Percentiles rank a stretch among this genome's conserved stretches.
These are phyloP conservation scores for Malassezia nana DNA, from an alignment of 1,284 basidiomycete genomes.

Conservation along the genomic window DNA sequence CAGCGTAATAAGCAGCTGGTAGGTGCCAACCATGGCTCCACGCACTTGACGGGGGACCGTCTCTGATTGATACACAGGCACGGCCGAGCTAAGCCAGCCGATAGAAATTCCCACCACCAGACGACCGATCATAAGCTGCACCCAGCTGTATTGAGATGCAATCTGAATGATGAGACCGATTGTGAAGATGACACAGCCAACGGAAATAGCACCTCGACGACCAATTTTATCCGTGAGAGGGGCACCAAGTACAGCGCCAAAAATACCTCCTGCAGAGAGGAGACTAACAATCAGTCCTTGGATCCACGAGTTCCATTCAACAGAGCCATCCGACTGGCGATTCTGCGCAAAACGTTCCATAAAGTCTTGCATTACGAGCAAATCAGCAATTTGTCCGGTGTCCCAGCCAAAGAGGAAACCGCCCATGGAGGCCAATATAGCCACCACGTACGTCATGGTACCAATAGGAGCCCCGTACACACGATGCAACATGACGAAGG, in stretches of 20 bases:
- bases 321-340: background rate
- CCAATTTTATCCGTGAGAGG: slow-evolving; percentile 59
- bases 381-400: slow-evolving; percentile 68
- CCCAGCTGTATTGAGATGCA: slow-evolving; percentile 43
- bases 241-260: slow-evolving; percentile 42
- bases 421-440: slow-evolving; percentile 64
- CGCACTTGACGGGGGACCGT: slow-evolving; percentile 67
- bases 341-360: slow-evolving; percentile 55
- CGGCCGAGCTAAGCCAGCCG: slow-evolving; percentile 57
- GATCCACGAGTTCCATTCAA: slow-evolving; percentile 39
- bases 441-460: slow-evolving; percentile 58
- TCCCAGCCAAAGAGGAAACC: slow-evolving; percentile 65
- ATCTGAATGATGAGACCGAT: slow-evolving; percentile 60
- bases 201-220: slow-evolving; percentile 61
- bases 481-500: background rate
- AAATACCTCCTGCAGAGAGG: slow-evolving; percentile 51
- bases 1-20: slow-evolving; percentile 52
- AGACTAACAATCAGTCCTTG: slow-evolving; percentile 60
- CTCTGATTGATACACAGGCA: slow-evolving; percentile 67
- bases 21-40: slow-evolving; percentile 61
- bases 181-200: slow-evolving; percentile 60
- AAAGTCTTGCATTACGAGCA: slow-evolving; percentile 67
- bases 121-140: slow-evolving; percentile 56
- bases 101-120: slow-evolving; percentile 54
- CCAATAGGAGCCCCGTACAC: slow-evolving; percentile 37